Evolutionary conservation across 1,284 basidiomycete genomes (phyloP).

Genomic region (Ceratobasidium sp.): DNA sequence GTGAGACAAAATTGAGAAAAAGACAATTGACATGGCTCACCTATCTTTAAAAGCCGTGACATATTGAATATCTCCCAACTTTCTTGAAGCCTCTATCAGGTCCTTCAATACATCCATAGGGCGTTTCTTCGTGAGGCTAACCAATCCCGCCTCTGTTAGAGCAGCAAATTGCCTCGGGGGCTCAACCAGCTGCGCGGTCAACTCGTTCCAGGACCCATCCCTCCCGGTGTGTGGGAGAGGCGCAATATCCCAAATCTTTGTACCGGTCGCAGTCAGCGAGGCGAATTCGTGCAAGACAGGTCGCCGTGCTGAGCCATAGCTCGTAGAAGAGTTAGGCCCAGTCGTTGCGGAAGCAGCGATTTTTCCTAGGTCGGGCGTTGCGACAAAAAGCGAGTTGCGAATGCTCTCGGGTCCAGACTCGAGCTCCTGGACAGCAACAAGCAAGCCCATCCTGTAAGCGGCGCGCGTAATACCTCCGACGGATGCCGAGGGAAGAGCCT

Average conservation of each 20-base stretch:
- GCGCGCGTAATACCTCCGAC: constrained; percentile 62
- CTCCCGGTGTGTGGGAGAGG: constrained; percentile 50
- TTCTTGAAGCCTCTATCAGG: constrained; percentile 47
- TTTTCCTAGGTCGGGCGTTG: constrained; percentile 75
- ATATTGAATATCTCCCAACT: constrained; percentile 45
- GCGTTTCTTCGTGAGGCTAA: constrained; percentile 81
- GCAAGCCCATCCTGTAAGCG: constrained; percentile 66
- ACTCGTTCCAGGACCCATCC: constrained; percentile 67
- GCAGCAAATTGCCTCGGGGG: constrained; percentile 81
- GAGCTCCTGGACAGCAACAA: constrained; percentile 63
- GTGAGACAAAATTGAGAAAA: constrained; percentile 39
- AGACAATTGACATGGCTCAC: constrained; percentile 35
- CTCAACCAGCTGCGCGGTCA: constrained; percentile 79
- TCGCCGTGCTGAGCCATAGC: constrained; percentile 59
- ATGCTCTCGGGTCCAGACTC: constrained; percentile 30
- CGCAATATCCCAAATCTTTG: constrained; percentile 80
- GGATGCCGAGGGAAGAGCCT: constrained; percentile 57
- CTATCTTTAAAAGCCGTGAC: constrained; percentile 43
- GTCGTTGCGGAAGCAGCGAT: constrained; percentile 61
- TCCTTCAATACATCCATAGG: constrained; percentile 78
- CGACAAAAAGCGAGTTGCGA: constrained; percentile 73
- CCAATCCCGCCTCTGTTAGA: constrained; percentile 83
- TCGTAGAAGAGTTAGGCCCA: constrained; percentile 50
- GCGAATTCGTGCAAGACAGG: constrained; percentile 77
- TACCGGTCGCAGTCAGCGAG: constrained; percentile 75